Evolutionary conservation across 495 filamentous ascomycete genomes (phyloP).

Genomic region (Beverwykella pulmonaria): DNA sequence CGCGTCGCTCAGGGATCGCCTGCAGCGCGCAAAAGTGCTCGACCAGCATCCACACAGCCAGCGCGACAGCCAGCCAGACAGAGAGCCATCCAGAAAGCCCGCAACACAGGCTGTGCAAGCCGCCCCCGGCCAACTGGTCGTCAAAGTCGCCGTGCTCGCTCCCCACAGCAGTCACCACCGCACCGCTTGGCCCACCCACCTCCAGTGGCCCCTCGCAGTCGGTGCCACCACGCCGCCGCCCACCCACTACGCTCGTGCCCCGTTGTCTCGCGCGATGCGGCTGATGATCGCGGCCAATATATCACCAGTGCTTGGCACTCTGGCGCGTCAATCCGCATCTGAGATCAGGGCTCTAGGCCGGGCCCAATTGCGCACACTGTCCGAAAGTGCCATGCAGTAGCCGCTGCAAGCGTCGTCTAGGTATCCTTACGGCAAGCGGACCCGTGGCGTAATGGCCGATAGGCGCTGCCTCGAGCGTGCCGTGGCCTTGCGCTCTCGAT

Average conservation of each 20-base stretch:
- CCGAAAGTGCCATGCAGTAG: constrained; percentile 28
- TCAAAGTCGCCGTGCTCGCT: neutral
- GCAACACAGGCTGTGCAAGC: too few species aligned
- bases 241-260: neutral
- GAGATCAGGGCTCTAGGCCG: constrained; percentile 38
- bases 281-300: constrained; percentile 39
- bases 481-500: neutral
- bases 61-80: too few species aligned
- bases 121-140: neutral
- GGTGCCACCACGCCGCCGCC: neutral
- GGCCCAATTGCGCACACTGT: constrained; percentile 19
- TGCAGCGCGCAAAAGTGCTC: constrained; percentile 1
- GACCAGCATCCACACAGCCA: neutral
- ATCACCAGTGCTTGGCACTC: constrained; percentile 28
- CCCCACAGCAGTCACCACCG: neutral
- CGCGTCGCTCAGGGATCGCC: constrained; percentile 31
- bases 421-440: constrained; percentile 25
- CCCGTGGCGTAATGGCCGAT: constrained; percentile 36
- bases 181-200: too few species aligned
- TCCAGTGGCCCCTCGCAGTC: neutral
- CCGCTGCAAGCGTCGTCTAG: constrained; percentile 36
- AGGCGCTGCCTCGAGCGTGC: constrained; percentile 14
- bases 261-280: constrained; percentile 23
- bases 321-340: constrained; percentile 36
- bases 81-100: too few species aligned